phyloP scores from a whole-genome alignment of 2,329 filamentous ascomycete species.

The Periconia sp. region DNA sequence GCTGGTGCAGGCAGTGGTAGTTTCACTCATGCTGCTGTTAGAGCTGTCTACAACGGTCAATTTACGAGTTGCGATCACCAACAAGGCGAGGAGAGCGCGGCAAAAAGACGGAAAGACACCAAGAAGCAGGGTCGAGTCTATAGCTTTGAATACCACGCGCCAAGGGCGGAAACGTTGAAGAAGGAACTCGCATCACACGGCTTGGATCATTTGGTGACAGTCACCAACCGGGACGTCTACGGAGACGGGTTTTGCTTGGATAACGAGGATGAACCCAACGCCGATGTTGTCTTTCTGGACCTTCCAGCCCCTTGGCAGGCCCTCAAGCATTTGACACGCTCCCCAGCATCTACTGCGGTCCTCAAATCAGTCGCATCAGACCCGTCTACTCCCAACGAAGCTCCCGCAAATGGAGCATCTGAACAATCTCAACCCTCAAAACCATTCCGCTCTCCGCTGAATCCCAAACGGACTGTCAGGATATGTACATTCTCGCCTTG shows the following conservation, averaged over 20 bases:
- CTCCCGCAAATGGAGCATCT: constrained; percentile 6
- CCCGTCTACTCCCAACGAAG: constrained; percentile 47
- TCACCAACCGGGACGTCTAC: constrained; percentile 81
- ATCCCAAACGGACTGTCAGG: constrained; percentile 70
- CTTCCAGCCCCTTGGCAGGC: constrained; percentile 81
- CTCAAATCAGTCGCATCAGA: constrained; percentile 30
- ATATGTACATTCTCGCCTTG: constrained; percentile 96
- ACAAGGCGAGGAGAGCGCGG: constrained; percentile 12
- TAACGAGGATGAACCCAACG: constrained; percentile 40
- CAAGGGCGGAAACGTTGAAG: constrained; percentile 68
- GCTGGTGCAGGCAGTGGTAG: constrained; percentile 81
- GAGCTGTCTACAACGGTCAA: constrained; percentile 76
- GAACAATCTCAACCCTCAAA: constrained; percentile 8
- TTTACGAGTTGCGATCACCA: constrained; percentile 39
- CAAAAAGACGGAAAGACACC: constrained; percentile 31
- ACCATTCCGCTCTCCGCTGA: constrained; percentile 57
- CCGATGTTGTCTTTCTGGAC: constrained; percentile 76
- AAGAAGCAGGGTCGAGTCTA: constrained; percentile 66
- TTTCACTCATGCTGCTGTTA: constrained; percentile 77
- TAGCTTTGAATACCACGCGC: constrained; percentile 80
- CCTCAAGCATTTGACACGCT: constrained; percentile 70
- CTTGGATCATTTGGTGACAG: constrained; percentile 65
- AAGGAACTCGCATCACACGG: constrained; percentile 70
- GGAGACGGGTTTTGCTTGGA: constrained; percentile 68
- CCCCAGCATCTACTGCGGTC: constrained; percentile 30